phyloP scores from a whole-genome alignment of 1,139 yeast genomes.

The Debaryomyces sp. region DNA sequence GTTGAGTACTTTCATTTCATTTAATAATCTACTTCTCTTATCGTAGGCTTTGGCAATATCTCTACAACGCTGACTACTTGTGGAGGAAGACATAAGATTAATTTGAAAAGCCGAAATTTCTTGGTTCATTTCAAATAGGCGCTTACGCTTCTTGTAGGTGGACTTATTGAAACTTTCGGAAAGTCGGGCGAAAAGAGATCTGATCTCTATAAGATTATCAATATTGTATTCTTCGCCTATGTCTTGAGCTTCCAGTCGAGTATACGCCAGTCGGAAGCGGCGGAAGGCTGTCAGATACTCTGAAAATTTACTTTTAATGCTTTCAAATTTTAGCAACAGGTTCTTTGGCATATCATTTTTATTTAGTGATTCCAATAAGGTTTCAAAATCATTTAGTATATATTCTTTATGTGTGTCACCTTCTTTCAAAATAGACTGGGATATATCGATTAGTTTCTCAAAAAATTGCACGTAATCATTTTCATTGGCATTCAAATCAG shows the following conservation, averaged over 20 bases:
- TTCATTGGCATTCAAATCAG: slow-evolving; percentile 9
- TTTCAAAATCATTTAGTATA: slow-evolving; percentile 10
- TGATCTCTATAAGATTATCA: slow-evolving; percentile 4
- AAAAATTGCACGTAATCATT: slow-evolving; percentile 12
- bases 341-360: neutral
- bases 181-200: slow-evolving; percentile 10
- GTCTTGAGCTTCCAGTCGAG: neutral
- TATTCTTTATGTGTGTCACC: slow-evolving; percentile 2
- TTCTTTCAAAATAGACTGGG: slow-evolving; percentile 6
- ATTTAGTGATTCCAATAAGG: slow-evolving; percentile 6
- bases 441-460: slow-evolving; percentile 10
- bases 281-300: slow-evolving; percentile 3
- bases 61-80: slow-evolving; percentile 1
- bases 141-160: slow-evolving; percentile 5
- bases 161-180: slow-evolving; percentile 9
- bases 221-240: slow-evolving; percentile 6
- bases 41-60: slow-evolving; percentile 5
- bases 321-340: neutral
- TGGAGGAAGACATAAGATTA: neutral
- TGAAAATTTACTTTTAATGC: neutral
- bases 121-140: slow-evolving; percentile 2
- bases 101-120: slow-evolving; percentile 6
- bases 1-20: slow-evolving; percentile 6
- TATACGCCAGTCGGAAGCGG: neutral
- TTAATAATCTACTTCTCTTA: slow-evolving; percentile 4